A percentile compares a stretch with the other conserved stretches of the same genome.
Conservation (phyloP, 2,329 filamentous ascomycete genomes). For the Neonectria faginata region DNA sequence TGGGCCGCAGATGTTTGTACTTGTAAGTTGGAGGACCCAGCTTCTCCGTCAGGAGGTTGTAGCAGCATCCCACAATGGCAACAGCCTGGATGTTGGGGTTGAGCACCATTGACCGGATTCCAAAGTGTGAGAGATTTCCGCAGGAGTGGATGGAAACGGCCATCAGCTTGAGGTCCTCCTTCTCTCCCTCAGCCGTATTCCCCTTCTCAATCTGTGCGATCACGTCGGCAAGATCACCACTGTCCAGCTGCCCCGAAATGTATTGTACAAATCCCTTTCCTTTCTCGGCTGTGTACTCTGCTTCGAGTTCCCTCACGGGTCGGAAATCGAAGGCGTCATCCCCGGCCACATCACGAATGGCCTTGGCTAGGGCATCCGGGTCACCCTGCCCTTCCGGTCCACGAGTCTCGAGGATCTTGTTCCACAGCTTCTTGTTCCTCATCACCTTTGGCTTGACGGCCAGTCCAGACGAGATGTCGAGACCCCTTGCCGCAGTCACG, state of each 20-base stretch:
- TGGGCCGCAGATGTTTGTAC: conserved; percentile 79
- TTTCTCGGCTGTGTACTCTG: conserved; percentile 66
- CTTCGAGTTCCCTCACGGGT: conserved; percentile 60
- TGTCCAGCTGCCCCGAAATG: conserved; percentile 78
- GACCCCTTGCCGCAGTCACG: conserved; percentile 83
- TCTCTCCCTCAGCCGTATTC: conserved; percentile 35
- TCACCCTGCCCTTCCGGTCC: conserved; percentile 55
- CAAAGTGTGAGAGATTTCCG: conserved; percentile 96
- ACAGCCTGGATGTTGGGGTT: conserved; percentile 90
- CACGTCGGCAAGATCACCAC: conserved; percentile 77
- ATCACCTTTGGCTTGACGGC: conserved; percentile 78
- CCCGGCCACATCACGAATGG: conserved; percentile 51
- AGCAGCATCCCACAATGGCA: conserved; percentile 97
- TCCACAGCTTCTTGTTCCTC: conserved; percentile 85
- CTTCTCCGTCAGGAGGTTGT: conserved; percentile 93
- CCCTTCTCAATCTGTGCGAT: conserved; percentile 67
- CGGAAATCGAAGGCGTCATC: conserved; percentile 58
- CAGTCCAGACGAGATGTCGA: conserved; percentile 85
- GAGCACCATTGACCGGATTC: conserved; percentile 84
- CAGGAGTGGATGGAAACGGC: conserved; percentile 97
- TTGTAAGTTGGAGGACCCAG: conserved; percentile 90
- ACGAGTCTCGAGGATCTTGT: conserved; percentile 59
- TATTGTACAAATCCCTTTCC: conserved; percentile 81
- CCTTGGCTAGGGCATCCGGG: conserved; percentile 49
- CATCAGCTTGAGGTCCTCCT: conserved; percentile 71